phyloP scores from a whole-genome alignment of 441 rosid species.

The Aleurites moluccanus region DNA sequence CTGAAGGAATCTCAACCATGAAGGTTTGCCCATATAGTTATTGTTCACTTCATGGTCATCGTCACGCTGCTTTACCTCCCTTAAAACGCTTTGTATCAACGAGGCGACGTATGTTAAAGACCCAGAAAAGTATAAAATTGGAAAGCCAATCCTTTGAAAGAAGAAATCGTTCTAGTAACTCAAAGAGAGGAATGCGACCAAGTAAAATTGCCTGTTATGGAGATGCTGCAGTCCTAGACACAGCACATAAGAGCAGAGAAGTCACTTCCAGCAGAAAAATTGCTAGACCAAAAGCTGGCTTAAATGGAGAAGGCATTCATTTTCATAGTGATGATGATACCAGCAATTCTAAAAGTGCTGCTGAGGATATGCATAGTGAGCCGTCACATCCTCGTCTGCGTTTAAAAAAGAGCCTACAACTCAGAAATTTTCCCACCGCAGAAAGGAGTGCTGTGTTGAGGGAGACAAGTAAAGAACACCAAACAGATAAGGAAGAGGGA shows the following conservation, averaged over 20 bases:
- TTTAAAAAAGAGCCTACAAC: neutral
- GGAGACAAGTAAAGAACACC: neutral
- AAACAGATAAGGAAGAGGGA: neutral
- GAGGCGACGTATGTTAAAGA: constrained; percentile 51
- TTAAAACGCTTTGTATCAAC: constrained; percentile 63
- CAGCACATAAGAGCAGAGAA: constrained; percentile 9
- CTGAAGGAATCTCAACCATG: constrained; percentile 30
- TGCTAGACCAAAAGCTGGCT: constrained; percentile 1
- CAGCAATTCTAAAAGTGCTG: neutral
- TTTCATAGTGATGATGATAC: constrained; percentile 11
- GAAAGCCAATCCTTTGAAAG: constrained; percentile 34
- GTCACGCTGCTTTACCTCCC: constrained; percentile 44
- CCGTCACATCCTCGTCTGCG: neutral
- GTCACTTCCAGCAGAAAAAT: constrained; percentile 6
- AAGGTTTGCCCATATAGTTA: constrained; percentile 70
- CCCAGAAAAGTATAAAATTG: constrained; percentile 49
- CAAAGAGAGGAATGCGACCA: constrained; percentile 37
- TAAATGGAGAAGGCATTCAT: neutral
- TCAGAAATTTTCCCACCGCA: constrained; percentile 1
- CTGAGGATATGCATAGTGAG: constrained; percentile 11
- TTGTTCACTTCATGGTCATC: constrained; percentile 86
- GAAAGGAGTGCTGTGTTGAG: neutral
- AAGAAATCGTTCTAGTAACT: constrained; percentile 34
- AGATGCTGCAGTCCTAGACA: constrained; percentile 32
- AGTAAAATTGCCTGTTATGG: constrained; percentile 16